A percentile compares a stretch with the other conserved stretches of the same genome.
phyloP scores from a whole-genome alignment of 805 yeast genomes.

The Blastobotrys americana region DNA sequence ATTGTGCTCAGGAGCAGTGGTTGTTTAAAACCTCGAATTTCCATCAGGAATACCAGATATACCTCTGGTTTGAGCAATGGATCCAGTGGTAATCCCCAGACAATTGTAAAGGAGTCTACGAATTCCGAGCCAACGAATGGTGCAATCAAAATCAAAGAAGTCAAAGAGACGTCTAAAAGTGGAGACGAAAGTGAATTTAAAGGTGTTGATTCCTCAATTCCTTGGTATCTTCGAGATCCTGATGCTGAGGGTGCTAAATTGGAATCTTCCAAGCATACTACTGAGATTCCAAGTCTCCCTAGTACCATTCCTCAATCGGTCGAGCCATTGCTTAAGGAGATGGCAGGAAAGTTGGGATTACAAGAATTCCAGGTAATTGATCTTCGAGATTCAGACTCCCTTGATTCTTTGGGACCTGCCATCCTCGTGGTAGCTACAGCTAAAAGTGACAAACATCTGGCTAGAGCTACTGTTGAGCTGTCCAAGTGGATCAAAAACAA shows the following conservation, averaged over 20 bases:
- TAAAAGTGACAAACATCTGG: conserved; percentile 66
- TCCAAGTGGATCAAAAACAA: conserved; percentile 51
- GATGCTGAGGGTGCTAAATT: conserved; percentile 9
- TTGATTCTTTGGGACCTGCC: conserved; percentile 35
- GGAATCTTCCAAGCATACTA: conserved; percentile 6
- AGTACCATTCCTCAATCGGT: conserved; percentile 48
- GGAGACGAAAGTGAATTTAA: no score
- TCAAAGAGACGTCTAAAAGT: no score
- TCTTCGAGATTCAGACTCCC: conserved; percentile 37
- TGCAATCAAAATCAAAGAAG: no score
- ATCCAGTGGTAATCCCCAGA: no score
- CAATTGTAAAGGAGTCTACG: no score
- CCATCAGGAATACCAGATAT: no score
- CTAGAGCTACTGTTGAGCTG: conserved; percentile 58
- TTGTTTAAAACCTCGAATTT: no score
- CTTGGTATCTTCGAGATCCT: conserved; percentile 21
- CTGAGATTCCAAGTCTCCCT: conserved; percentile 53
- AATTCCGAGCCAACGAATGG: no score
- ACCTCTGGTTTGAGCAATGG: no score
- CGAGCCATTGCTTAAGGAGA: conserved; percentile 36
- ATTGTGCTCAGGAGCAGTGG: no score
- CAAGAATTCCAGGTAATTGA: conserved; percentile 59
- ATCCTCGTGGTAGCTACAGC: conserved; percentile 66
- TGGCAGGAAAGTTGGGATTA: conserved; percentile 60
- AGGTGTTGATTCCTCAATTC: no score